These are phyloP conservation scores for Oryza meyeriana DNA, from an alignment of 176 grass and related monocot genomes.

Conservation along the genomic window DNA sequence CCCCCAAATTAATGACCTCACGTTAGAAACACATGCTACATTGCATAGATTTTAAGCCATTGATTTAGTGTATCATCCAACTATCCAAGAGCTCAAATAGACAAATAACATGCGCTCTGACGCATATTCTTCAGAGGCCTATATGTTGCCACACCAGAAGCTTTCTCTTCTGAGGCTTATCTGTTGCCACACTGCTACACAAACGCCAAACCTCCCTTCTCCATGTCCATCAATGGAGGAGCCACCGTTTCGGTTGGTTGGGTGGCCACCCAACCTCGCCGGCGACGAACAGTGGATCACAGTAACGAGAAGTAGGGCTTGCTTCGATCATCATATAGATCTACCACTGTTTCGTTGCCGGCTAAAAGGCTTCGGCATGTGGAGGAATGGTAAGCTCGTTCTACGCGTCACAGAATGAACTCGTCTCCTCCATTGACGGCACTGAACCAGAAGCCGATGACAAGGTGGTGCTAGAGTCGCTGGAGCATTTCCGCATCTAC, in stretches of 20 bases:
- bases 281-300: not conserved
- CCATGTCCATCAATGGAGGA: constrained; percentile 15
- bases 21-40: not conserved
- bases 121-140: too few relatives aligned
- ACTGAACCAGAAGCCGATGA: not conserved
- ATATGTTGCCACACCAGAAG: not conserved
- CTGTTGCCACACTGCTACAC: not conserved
- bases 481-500: constrained; percentile 40
- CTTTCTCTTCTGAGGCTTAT: not conserved
- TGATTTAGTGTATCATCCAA: not conserved
- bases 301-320: not conserved
- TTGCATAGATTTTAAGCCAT: not conserved
- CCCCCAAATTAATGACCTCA: not conserved
- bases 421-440: not conserved
- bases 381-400: not conserved
- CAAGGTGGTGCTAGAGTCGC: constrained; percentile 32
- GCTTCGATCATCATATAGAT: not conserved
- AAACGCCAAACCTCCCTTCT: not conserved
- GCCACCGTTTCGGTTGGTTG: not conserved
- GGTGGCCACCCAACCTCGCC: not conserved
- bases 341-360: not conserved
- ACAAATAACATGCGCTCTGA: not conserved
- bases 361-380: not conserved
- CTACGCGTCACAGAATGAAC: not conserved
- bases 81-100: not conserved